Evolutionary conservation across 768 basidiomycete species (phyloP).

Genomic region (Mycena capillaripes): DNA sequence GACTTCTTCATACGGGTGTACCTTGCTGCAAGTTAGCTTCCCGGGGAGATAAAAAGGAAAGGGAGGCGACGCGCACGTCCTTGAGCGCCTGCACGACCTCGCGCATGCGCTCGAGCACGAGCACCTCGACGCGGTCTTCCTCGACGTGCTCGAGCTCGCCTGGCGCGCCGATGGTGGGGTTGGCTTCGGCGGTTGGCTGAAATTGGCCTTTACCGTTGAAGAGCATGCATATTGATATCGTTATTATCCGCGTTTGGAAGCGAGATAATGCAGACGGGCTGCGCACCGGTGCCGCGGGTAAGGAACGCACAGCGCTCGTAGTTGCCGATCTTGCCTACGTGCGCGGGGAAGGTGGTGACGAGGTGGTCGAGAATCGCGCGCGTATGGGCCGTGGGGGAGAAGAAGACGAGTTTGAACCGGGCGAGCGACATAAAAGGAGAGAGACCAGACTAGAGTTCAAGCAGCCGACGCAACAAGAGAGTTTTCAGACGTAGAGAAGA

Average conservation of each 20-base stretch:
- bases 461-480: too few relatives aligned
- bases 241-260: too few relatives aligned
- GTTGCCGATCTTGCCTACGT: slow-evolving; percentile 65
- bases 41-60: too few relatives aligned
- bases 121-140: slow-evolving; percentile 67
- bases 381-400: slow-evolving; percentile 59
- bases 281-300: slow-evolving; percentile 63
- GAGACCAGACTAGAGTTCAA: too few relatives aligned
- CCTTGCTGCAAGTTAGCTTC: slow-evolving; percentile 44
- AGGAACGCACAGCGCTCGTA: slow-evolving; percentile 71
- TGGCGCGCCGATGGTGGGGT: slow-evolving; percentile 58
- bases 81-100: slow-evolving; percentile 61
- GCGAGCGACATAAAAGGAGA: slow-evolving; percentile 13
- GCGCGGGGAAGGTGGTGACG: slow-evolving; percentile 59
- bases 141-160: slow-evolving; percentile 64
- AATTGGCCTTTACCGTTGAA: slow-evolving; percentile 57
- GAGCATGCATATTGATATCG: too few relatives aligned
- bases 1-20: slow-evolving; percentile 71
- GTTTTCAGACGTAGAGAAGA: too few relatives aligned
- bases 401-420: slow-evolving; percentile 69
- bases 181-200: slow-evolving; percentile 55
- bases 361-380: slow-evolving; percentile 57
- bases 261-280: too few relatives aligned
- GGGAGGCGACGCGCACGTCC: slow-evolving; percentile 39
- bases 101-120: slow-evolving; percentile 57